Evolutionary conservation across 352 stramenopile genomes (phyloP), one percentile per base, ranked within the genome.

Genomic region (Phytopythium litorale): DNA sequence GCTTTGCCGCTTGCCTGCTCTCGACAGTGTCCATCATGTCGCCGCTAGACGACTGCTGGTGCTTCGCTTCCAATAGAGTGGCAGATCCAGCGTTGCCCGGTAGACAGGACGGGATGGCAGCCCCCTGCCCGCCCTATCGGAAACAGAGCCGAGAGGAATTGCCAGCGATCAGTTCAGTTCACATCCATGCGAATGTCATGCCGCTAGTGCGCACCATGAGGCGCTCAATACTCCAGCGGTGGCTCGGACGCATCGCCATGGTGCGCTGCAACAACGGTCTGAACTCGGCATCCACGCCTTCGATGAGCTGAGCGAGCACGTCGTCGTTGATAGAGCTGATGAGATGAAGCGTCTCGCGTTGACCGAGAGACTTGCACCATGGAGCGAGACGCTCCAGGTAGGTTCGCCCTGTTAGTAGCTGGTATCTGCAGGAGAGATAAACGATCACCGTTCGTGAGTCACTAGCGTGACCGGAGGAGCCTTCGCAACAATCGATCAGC

Each of bases 281-380:
- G 13, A 89, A 72, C 30, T 77, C 69, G 0, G 53, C 46, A 2
- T 67, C 56, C 3, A 72, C 64, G 16, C 71, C 56, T 21, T 66
- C 62, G 48, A 92, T 72, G 1, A 76, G 59, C 18, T 70, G 32
- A 6, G 65, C 63, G 6, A 92, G 54, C 6, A 84, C 76, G 25
- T 62, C 60, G n/a, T 87, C 75, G 4, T 76, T 84, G 42, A 92
- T 46, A 1, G 80, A 73, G 50, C 73, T 76, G 57, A 92, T 71
- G 25, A 90, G 61, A 58, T 90, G 79, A 6, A 87, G 68, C 0
- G 71, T 52, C 21, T 88, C 75, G 0, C 76, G 68, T 19, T 61
- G 54, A 2, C 68, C 66, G 30, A 87, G 62, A 0, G 50, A 64
- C 1, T 57, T 57, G n/a, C 58, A 79, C 78, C 75, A 89, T 3